Evolutionary conservation across 225 moss, liverwort and hornwort genomes (phyloP).

Genomic region (Anthoceros angustus): DNA sequence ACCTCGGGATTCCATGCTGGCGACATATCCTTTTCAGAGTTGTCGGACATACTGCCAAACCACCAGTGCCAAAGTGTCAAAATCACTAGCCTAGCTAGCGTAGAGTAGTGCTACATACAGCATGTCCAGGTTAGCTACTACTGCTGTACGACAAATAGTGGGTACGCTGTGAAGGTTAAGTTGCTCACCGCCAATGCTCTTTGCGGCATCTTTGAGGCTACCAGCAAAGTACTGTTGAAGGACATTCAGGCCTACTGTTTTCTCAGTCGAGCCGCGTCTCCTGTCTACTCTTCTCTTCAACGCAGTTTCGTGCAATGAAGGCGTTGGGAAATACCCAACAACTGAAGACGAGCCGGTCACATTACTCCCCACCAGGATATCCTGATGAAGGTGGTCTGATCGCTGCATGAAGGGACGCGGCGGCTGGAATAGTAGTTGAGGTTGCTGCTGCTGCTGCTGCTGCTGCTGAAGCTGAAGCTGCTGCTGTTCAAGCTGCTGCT

Average conservation of each 20-base stretch:
- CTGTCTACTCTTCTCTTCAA: slow-evolving; percentile 65
- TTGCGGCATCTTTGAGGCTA: slow-evolving; percentile 97
- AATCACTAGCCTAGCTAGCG: not conserved
- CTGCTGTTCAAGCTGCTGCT: slow-evolving; percentile 9
- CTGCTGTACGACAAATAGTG: not conserved
- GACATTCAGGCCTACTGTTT: slow-evolving; percentile 81
- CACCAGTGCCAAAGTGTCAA: slow-evolving; percentile 4
- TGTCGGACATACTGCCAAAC: slow-evolving; percentile 73
- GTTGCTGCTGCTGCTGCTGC: slow-evolving; percentile 8
- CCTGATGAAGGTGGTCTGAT: no score
- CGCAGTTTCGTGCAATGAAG: slow-evolving; percentile 19
- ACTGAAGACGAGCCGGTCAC: not conserved
- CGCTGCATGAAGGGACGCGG: no score
- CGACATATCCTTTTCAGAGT: slow-evolving; percentile 93
- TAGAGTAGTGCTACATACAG: not conserved
- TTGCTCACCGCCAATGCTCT: slow-evolving; percentile 91
- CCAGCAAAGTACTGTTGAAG: slow-evolving; percentile 97
- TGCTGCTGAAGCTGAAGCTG: slow-evolving; percentile 7
- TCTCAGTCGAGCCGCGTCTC: slow-evolving; percentile 88
- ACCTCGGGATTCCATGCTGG: slow-evolving; percentile 91
- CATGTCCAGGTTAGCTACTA: not conserved
- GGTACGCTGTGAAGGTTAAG: not conserved
- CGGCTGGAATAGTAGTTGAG: no score
- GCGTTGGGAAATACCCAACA: not conserved
- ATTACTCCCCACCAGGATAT: not conserved